phyloP scores from a whole-genome alignment of 768 basidiomycete species.

The Amanita phalloides region DNA sequence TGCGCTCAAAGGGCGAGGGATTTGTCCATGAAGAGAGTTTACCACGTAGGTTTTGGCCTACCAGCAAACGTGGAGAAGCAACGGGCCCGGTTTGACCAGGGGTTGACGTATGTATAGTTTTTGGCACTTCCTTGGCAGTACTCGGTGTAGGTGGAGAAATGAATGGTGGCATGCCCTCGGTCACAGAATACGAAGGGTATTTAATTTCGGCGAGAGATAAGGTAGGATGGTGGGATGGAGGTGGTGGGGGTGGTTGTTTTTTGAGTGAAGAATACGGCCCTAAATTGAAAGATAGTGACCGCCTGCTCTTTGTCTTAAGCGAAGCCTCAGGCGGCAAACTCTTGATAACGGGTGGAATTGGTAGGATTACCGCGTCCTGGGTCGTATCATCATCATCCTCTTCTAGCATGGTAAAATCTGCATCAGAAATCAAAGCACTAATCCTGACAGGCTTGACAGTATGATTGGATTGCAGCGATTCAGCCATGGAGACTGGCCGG shows the following conservation, averaged over 20 bases:
- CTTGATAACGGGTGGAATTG: slow-evolving; percentile 6
- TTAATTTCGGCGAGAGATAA: slow-evolving; percentile 21
- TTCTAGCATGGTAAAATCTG: slow-evolving; percentile 57
- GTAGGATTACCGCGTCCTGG: slow-evolving; percentile 3
- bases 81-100: background rate
- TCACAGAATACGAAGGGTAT: slow-evolving; percentile 21
- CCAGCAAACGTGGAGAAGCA: slow-evolving; percentile 12
- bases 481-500: slow-evolving; percentile 70
- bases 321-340: slow-evolving; percentile 31
- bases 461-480: slow-evolving; percentile 63
- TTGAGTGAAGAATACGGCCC: slow-evolving; percentile 16
- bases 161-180: slow-evolving; percentile 20
- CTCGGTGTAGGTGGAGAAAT: slow-evolving; percentile 14
- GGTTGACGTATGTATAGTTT: slow-evolving; percentile 7
- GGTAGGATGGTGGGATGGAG: slow-evolving; percentile 14
- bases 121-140: slow-evolving; percentile 4
- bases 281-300: slow-evolving; percentile 56
- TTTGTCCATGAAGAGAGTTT: slow-evolving; percentile 37
- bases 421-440: slow-evolving; percentile 58
- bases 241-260: slow-evolving; percentile 13
- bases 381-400: slow-evolving; percentile 35
- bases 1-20: slow-evolving; percentile 13
- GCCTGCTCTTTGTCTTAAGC: slow-evolving; percentile 39
- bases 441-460: slow-evolving; percentile 60
- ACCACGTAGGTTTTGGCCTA: slow-evolving; percentile 32